Evolutionary conservation across 768 basidiomycete genomes (phyloP).

Genomic region (Tricholoma sp.): DNA sequence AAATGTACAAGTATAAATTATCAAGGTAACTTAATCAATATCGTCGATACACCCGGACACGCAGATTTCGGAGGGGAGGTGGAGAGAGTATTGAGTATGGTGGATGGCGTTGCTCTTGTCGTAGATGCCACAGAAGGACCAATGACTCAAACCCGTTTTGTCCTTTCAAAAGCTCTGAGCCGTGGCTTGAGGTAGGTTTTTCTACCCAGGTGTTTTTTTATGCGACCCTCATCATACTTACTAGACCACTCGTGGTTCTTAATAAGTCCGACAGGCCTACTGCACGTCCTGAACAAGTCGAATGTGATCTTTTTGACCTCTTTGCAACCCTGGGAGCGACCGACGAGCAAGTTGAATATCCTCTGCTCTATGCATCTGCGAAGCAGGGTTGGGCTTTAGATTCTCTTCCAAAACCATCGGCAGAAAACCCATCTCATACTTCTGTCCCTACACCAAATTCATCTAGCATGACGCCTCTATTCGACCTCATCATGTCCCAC

Average conservation of each 20-base stretch:
- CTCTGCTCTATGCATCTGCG: conserved; percentile 45
- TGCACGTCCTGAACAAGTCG: conserved; percentile 39
- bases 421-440: conserved; percentile 1
- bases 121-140: conserved; percentile 59
- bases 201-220: neutral
- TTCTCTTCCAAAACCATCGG: conserved; percentile 14
- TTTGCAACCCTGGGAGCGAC: conserved; percentile 47
- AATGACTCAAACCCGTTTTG: conserved; percentile 55
- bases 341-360: conserved; percentile 49
- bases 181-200: conserved; percentile 35
- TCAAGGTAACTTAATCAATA: conserved; percentile 46
- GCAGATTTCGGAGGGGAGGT: conserved; percentile 63
- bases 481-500: conserved; percentile 42
- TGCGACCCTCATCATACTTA: neutral
- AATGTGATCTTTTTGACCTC: conserved; percentile 45
- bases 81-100: conserved; percentile 55
- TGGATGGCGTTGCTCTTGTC: conserved; percentile 56
- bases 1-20: conserved; percentile 53
- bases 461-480: conserved; percentile 37
- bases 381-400: conserved; percentile 46
- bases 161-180: conserved; percentile 40
- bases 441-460: neutral
- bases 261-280: conserved; percentile 45
- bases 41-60: conserved; percentile 60
- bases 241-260: conserved; percentile 43